phyloP scores from a whole-genome alignment of 345 rosid genomes.

The Camelina sativa region DNA sequence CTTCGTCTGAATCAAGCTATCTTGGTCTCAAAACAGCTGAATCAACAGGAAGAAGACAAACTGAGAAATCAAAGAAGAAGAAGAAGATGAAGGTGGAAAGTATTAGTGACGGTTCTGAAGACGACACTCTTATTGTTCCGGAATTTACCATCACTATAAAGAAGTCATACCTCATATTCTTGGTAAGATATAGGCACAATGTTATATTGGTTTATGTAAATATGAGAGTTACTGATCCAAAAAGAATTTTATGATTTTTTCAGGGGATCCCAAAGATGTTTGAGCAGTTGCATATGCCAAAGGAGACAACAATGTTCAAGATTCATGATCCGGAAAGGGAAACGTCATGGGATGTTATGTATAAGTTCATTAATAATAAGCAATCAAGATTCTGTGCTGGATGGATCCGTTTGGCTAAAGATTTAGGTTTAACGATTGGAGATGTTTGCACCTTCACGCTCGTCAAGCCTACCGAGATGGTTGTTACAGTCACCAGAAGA shows the following conservation, averaged over 20 bases:
- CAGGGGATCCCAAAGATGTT: constrained; percentile 23
- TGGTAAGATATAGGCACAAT: constrained; percentile 38
- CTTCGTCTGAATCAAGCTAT: constrained; percentile 12
- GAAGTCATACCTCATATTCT: constrained; percentile 29
- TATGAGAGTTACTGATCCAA: background rate
- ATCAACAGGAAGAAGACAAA: constrained; percentile 24
- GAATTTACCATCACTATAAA: constrained; percentile 25
- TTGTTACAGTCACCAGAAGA: constrained; percentile 19
- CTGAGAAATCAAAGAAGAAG: constrained; percentile 13
- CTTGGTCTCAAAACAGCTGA: constrained; percentile 6
- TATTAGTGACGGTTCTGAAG: background rate
- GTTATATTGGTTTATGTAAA: background rate
- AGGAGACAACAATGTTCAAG: constrained; percentile 18
- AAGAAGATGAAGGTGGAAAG: constrained; percentile 19
- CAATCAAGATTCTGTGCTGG: constrained; percentile 39
- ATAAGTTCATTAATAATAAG: background rate
- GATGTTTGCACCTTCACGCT: constrained; percentile 36
- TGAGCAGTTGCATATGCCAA: constrained; percentile 9
- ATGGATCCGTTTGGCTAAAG: constrained; percentile 35
- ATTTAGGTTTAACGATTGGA: constrained; percentile 27
- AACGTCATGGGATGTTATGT: constrained; percentile 31
- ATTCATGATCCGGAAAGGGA: constrained; percentile 3
- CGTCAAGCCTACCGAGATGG: constrained; percentile 25
- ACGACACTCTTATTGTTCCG: constrained; percentile 21
- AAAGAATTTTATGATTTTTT: background rate